phyloP scores from a whole-genome alignment of 2,329 filamentous ascomycete genomes.

The Fonsecaea multimorphosa region DNA sequence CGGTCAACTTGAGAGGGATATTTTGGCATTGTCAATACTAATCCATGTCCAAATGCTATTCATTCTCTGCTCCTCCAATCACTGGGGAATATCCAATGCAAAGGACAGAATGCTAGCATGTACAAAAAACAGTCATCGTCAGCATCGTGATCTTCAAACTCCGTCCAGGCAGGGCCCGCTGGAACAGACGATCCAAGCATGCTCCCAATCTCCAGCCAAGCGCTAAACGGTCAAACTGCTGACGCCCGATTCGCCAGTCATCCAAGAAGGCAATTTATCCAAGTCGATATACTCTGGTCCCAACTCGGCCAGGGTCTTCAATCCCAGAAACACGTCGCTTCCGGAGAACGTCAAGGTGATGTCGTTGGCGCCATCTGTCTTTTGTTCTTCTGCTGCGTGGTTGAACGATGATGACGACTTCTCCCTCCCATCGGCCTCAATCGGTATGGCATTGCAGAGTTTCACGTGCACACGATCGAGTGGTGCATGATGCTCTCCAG shows the following conservation, averaged over 20 bases:
- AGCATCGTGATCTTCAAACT: no score
- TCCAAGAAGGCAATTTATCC: slow-evolving; percentile 82
- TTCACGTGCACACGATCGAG: slow-evolving; percentile 36
- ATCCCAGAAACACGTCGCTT: slow-evolving; percentile 77
- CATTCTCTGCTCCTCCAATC: no score
- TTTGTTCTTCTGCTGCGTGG: slow-evolving; percentile 6
- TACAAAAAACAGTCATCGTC: no score
- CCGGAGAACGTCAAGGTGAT: slow-evolving; percentile 71
- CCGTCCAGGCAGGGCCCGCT: no score
- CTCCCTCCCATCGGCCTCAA: neutral
- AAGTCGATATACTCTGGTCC: slow-evolving; percentile 69
- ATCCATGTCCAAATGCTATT: no score
- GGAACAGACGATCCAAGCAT: no score
- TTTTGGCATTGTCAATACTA: no score
- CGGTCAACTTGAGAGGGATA: no score
- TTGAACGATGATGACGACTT: no score
- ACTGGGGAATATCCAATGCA: no score
- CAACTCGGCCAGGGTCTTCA: slow-evolving; percentile 76
- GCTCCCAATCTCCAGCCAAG: neutral
- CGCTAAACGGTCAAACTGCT: slow-evolving; percentile 69
- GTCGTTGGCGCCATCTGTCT: slow-evolving; percentile 33
- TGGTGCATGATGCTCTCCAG: slow-evolving; percentile 28
- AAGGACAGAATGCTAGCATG: no score
- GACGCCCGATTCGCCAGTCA: slow-evolving; percentile 85
- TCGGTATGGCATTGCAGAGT: slow-evolving; percentile 16